phyloP scores from a whole-genome alignment of 2,329 filamentous ascomycete genomes.

The Chaetomium sp. region DNA sequence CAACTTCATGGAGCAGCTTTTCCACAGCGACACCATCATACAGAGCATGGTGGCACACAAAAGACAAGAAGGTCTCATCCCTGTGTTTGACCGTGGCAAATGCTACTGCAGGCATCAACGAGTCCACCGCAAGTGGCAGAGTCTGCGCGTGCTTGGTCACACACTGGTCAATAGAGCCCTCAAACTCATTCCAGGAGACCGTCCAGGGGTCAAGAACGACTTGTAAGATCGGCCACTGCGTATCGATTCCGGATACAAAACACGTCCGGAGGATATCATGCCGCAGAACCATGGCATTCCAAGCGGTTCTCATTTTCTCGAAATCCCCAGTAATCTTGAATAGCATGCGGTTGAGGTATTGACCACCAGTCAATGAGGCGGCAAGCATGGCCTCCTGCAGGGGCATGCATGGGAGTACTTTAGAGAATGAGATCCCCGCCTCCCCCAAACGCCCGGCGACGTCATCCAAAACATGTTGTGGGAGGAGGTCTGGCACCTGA shows the following conservation, averaged over 20 bases:
- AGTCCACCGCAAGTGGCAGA: slow-evolving; percentile 38
- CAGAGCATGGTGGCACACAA: slow-evolving; percentile 68
- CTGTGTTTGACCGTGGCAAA: slow-evolving; percentile 35
- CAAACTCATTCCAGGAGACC: slow-evolving; percentile 36
- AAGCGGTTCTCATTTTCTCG: slow-evolving; percentile 48
- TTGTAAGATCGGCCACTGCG: slow-evolving; percentile 61
- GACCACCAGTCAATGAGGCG: slow-evolving; percentile 37
- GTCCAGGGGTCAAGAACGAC: slow-evolving; percentile 51
- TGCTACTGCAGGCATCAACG: slow-evolving; percentile 39
- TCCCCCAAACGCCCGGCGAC: slow-evolving; percentile 30
- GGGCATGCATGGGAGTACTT: slow-evolving; percentile 73
- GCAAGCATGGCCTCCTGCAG: slow-evolving; percentile 84
- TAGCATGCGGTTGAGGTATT: slow-evolving; percentile 68
- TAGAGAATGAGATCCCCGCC: slow-evolving; percentile 36
- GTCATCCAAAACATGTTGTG: slow-evolving; percentile 24
- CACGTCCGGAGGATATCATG: slow-evolving; percentile 74
- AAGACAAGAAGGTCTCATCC: slow-evolving; percentile 36
- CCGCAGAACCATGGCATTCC: slow-evolving; percentile 55
- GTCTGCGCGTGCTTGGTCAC: slow-evolving; percentile 35
- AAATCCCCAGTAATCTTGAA: slow-evolving; percentile 52
- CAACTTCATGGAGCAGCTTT: slow-evolving; percentile 63
- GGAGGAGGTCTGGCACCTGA: slow-evolving; percentile 11
- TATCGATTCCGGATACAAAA: slow-evolving; percentile 60
- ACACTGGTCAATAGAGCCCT: slow-evolving; percentile 29
- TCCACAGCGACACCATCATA: slow-evolving; percentile 79